Conservation (phyloP, 23 red algal genomes). For the Gracilaria domingensis region DNA sequence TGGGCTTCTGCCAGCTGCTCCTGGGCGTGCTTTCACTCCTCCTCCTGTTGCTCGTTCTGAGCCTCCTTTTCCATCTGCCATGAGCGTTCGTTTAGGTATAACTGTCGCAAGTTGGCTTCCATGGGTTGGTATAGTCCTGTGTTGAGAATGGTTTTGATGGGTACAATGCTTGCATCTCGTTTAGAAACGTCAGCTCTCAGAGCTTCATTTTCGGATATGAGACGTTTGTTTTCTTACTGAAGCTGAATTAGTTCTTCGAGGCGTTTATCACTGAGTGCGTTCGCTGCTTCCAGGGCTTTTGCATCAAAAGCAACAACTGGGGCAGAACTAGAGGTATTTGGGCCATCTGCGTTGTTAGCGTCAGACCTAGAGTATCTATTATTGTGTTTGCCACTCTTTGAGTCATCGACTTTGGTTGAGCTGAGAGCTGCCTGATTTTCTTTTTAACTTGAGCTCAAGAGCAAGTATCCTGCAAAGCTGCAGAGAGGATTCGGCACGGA, state of each 20-base stretch:
- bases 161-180: constrained; percentile 44
- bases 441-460: constrained; percentile 42
- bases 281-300: constrained; percentile 22
- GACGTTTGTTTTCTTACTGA: constrained; percentile 54
- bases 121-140: constrained; percentile 78
- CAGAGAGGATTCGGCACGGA: constrained; percentile 26
- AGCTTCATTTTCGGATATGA: constrained; percentile 50
- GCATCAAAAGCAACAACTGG: not conserved
- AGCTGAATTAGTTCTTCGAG: constrained; percentile 44
- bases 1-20: constrained; percentile 48
- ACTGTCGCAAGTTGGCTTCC: constrained; percentile 78
- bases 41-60: constrained; percentile 42
- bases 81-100: constrained; percentile 64
- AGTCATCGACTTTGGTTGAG: constrained; percentile 19
- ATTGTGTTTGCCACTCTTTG: constrained; percentile 20
- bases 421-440: constrained; percentile 43
- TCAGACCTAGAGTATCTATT: constrained; percentile 15
- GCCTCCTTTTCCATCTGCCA: constrained; percentile 49
- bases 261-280: constrained; percentile 21
- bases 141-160: constrained; percentile 62
- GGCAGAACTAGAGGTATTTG: not conserved
- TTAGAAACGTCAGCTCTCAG: constrained; percentile 48
- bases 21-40: constrained; percentile 42
- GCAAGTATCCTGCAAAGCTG: constrained; percentile 54
- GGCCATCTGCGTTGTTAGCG: constrained; percentile 12